Base-by-base conservation (phyloP, 1,139 yeast species). In the Geotrichum restrictum region DNA sequence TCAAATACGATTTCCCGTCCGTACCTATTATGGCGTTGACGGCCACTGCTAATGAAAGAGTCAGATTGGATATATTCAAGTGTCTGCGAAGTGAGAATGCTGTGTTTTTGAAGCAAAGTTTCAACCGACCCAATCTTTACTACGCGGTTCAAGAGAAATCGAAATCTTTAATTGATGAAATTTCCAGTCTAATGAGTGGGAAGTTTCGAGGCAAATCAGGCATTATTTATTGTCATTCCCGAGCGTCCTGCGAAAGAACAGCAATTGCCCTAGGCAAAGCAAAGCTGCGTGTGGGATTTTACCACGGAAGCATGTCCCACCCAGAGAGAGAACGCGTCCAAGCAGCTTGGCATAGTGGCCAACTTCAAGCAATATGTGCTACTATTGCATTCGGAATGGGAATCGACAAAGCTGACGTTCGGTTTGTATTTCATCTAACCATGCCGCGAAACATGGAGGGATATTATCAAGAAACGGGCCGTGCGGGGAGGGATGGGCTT, bases 371-470 rank as follows among this genome's bases (percentile, higher is more conserved):
- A 1, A 88, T 93, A 10, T 93, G 98, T 71, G 98, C 98, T 0
- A 93, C 98, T 0, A 88, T 93, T 60, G 98, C 98, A 0, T 93
- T 93, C 75, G 98, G 98, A 32, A 93, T 93, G 98, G 98, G 98
- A 51, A 93, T 93, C 56, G 98, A 93, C 71, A 93, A 93, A 66
- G 88, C 97, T 0, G 95, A 93, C 68, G 98, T 93, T 7, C 72
- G 98, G 51, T 91, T 79, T 73, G 98, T 93, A 2, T 82, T 88
- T 48, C 98, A 93, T 69, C 75, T 85, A 56, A 86, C 91, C n/a
- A 73, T 93, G 37, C 98, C 98, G 0, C 74, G 96, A 63, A 87
- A 89, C 48, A 72, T 93, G 56, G 98, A 93, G 70, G 98, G 98
- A 0, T 93, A 93, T 66, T 93, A 93, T 63, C 98, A 93, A 70